Conservation (phyloP, 169 alveolate species). For the Cryptosporidium bovis region DNA sequence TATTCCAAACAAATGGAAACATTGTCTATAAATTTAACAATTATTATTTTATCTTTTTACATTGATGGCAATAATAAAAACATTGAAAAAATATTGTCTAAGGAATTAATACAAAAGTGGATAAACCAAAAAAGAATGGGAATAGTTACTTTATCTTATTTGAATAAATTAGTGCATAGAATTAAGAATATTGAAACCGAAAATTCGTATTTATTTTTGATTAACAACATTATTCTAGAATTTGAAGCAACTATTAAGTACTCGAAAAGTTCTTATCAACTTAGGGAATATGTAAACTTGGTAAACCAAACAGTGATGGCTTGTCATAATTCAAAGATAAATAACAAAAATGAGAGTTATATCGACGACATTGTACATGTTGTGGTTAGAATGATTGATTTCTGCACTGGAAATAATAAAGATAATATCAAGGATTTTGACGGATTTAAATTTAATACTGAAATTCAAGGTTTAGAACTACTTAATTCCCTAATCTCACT, state of each 20-base stretch:
- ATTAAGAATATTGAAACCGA: conserved; percentile 5
- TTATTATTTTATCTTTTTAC: background rate
- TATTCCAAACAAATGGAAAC: conserved; percentile 49
- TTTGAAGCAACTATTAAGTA: conserved; percentile 31
- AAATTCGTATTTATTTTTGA: conserved; percentile 2
- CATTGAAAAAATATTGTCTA: conserved; percentile 19
- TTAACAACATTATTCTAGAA: background rate
- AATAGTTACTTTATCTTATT: conserved; percentile 33
- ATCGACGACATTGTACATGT: conserved; percentile 6
- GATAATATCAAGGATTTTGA: background rate
- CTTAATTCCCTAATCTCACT: conserved; percentile 22
- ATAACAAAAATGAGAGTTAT: background rate
- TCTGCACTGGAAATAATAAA: background rate
- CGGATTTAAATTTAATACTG: conserved; percentile 33
- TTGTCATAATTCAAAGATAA: background rate
- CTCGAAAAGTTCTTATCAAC: conserved; percentile 52
- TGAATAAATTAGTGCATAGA: conserved; percentile 22
- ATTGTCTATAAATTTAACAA: conserved; percentile 36
- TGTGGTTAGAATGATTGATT: conserved; percentile 25
- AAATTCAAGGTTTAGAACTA: conserved; percentile 35
- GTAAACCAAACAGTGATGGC: conserved; percentile 12
- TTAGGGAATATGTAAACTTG: conserved; percentile 36
- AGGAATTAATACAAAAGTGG: conserved; percentile 37
- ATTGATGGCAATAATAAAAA: conserved; percentile 3
- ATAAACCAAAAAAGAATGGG: conserved; percentile 52